These are phyloP conservation scores for Haematococcus sp. DNA, from an alignment of 139 green algal species.

Conservation along the genomic window DNA sequence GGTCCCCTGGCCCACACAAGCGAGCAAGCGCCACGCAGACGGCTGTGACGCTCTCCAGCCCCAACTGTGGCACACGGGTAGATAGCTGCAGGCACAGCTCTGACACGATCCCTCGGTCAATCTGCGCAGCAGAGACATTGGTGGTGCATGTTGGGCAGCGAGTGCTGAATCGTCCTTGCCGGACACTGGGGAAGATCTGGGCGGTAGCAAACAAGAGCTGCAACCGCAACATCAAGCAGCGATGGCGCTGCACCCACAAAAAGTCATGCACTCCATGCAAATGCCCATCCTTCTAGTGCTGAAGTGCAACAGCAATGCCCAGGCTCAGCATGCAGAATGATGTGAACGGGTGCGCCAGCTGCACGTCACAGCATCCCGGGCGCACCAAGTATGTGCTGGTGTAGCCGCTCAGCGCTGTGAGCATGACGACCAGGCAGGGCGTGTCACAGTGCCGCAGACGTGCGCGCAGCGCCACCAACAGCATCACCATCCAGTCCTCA, in stretches of 20 bases:
- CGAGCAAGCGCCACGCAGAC: neutral
- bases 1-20: neutral
- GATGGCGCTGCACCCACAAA: too few species aligned
- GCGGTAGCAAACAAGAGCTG: too few species aligned
- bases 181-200: too few species aligned
- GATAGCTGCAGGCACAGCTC: constrained; percentile 4
- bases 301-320: neutral
- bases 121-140: too few species aligned
- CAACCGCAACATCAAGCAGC: too few species aligned
- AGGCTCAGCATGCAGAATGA: neutral
- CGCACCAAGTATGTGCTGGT: neutral
- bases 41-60: neutral
- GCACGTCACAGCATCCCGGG: neutral
- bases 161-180: too few species aligned
- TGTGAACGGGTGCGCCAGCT: neutral
- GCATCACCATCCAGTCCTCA: constrained; percentile 11
- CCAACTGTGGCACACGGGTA: neutral
- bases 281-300: too few species aligned
- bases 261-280: too few species aligned
- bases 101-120: constrained; percentile 4
- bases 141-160: too few species aligned
- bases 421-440: constrained; percentile 5
- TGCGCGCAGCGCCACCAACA: constrained; percentile 5
- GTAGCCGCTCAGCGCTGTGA: constrained; percentile 8
- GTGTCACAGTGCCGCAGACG: constrained; percentile 9